These are phyloP conservation scores for Hemileccinum rubropunctum DNA, from an alignment of 768 basidiomycete genomes.

Conservation along the genomic window DNA sequence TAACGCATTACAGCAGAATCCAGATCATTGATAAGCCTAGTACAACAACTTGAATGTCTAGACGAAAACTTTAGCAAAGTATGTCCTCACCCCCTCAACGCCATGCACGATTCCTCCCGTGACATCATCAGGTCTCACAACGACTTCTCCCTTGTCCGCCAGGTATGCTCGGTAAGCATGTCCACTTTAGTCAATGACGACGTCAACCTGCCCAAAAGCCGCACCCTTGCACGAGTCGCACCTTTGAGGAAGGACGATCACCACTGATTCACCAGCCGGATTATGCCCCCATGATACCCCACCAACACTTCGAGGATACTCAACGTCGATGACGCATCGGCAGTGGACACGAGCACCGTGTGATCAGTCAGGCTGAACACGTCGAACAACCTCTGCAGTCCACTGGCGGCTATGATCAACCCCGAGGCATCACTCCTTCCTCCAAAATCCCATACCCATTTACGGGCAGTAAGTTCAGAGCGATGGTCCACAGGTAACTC, in stretches of 20 bases:
- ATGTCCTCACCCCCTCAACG: conserved; percentile 12
- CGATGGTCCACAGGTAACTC: too few relatives aligned
- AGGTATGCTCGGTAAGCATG: conserved; percentile 42
- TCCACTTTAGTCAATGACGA: conserved; percentile 36
- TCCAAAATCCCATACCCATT: too few relatives aligned
- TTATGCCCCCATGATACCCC: conserved; percentile 1
- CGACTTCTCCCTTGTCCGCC: conserved; percentile 28
- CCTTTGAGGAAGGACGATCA: conserved; percentile 14
- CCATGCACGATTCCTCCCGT: conserved; percentile 33
- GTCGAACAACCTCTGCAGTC: background rate
- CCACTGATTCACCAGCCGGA: too few relatives aligned
- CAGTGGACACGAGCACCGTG: conserved; percentile 31
- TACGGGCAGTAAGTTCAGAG: too few relatives aligned
- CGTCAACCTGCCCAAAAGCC: conserved; percentile 21
- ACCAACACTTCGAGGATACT: conserved; percentile 10
- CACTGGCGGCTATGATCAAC: background rate
- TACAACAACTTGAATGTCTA: too few relatives aligned
- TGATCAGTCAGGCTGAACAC: background rate
- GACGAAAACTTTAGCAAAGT: conserved; percentile 18
- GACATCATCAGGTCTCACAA: conserved; percentile 45
- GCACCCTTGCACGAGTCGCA: background rate
- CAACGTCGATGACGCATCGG: background rate
- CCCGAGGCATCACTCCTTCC: too few relatives aligned
- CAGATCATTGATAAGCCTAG: too few relatives aligned
- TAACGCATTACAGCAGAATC: too few relatives aligned